Evolutionary conservation across 257 asterid genomes (phyloP).

Genomic region (Ajuga chamaepitys): DNA sequence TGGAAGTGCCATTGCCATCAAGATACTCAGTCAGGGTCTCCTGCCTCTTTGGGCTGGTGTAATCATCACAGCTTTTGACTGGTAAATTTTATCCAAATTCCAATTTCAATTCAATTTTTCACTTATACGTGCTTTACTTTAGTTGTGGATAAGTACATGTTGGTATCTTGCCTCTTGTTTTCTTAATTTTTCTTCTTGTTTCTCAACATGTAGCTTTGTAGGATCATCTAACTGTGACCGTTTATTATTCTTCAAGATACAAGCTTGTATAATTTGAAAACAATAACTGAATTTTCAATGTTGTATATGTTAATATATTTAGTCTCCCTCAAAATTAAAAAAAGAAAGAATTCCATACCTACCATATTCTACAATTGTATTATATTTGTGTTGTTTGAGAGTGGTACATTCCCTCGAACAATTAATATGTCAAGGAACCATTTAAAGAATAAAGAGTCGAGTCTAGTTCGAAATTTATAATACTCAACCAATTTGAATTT

Average conservation of each 20-base stretch:
- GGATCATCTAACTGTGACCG: background rate
- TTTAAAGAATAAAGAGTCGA: background rate
- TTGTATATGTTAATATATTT: background rate
- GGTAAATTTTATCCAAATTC: slow-evolving; percentile 23
- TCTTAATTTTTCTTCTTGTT: background rate
- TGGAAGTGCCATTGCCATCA: slow-evolving; percentile 81
- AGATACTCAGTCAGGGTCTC: slow-evolving; percentile 46
- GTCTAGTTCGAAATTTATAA: background rate
- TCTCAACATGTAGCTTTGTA: background rate
- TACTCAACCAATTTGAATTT: slow-evolving; percentile 3
- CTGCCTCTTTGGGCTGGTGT: slow-evolving; percentile 82
- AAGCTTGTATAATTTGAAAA: background rate
- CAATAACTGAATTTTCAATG: background rate
- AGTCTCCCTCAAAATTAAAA: too few species aligned
- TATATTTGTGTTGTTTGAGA: background rate
- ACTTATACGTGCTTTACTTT: background rate
- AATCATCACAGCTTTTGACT: slow-evolving; percentile 64
- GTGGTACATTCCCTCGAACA: background rate
- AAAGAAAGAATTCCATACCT: background rate
- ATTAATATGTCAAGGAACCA: background rate
- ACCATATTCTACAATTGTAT: background rate
- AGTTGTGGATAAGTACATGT: too few species aligned
- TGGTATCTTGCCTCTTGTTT: background rate
- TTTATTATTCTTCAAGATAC: background rate
- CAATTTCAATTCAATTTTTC: background rate